Evolutionary conservation across 148 eudicot species (phyloP), one percentile per base, ranked within the genome.

Genomic region (Mesembryanthemum crystallinum): DNA sequence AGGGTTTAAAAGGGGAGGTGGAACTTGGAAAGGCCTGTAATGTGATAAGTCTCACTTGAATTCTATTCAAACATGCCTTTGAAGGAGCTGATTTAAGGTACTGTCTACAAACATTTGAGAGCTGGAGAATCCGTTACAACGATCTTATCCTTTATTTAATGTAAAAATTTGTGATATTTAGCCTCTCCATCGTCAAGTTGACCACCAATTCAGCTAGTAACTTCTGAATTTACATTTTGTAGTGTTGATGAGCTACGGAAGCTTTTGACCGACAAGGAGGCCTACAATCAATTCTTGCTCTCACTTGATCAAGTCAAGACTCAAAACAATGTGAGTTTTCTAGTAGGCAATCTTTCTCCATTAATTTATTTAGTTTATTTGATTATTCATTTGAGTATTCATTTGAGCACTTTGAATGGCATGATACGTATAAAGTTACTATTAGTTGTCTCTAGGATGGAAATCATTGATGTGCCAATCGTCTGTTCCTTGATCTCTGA

Each of bases 241-340:
- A 79, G 82, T 59, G 74, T 68, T 73, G 82, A 79, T 17, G 82
- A 79, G 63, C 67, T 79, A n/a, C 66, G 73, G 43, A 79, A 73
- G 69, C 69, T 79, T 65, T 25, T 78, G 64, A 72, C 81, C 3
- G 81, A 78, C 77, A 73, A 73, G 76, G 81, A 78, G 73, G 60
- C 61, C 21, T 73, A 79, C 63, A 68, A 68, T 42, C 63, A 64
- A 18, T 79, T 79, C 60, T 47, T 79, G 51, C 62, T 70, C 39
- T 79, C 82, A 45, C 82, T 79, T 68, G 82, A 79, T 69, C 82
- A 79, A 79, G 73, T 79, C 71, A 79, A 79, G 69, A 79, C 82
- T 35, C 82, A 79, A 54, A 79, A 79, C 54, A 75, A 68, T 58
- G 82, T 79, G 65, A 67, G 82, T 79, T 60, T 32, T 45, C 67